These are phyloP conservation scores for Dillenia turbinata DNA, from an alignment of 164 flowering plant species.

Conservation along the genomic window DNA sequence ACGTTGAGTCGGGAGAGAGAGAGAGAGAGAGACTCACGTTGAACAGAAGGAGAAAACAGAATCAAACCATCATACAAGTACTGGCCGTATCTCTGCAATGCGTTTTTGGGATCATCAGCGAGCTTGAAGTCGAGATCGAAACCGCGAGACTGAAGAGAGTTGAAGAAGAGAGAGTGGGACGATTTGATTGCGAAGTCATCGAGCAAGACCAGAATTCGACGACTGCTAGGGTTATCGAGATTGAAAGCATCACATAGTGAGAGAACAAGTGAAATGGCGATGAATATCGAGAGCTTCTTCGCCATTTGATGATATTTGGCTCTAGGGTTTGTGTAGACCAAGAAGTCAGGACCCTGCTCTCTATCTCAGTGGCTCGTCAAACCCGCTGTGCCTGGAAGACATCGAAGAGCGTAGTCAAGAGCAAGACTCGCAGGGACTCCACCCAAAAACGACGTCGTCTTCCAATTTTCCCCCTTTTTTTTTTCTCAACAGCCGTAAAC, in stretches of 20 bases:
- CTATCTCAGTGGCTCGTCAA: too few relatives aligned
- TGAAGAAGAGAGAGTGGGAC: constrained; percentile 87
- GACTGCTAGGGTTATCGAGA: constrained; percentile 56
- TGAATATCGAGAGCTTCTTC: constrained; percentile 18
- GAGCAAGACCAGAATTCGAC: constrained; percentile 62
- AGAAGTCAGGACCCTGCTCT: too few relatives aligned
- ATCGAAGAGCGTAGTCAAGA: too few relatives aligned
- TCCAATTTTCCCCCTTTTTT: too few relatives aligned
- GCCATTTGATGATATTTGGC: neutral
- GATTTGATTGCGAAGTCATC: constrained; percentile 77
- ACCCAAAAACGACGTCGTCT: too few relatives aligned
- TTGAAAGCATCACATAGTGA: constrained; percentile 50
- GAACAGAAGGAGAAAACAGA: constrained; percentile 63
- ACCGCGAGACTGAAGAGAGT: constrained; percentile 67
- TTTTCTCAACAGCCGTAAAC: too few relatives aligned
- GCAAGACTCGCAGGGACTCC: too few relatives aligned
- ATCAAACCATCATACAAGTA: constrained; percentile 78
- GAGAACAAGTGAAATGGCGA: constrained; percentile 31
- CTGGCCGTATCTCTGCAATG: constrained; percentile 82
- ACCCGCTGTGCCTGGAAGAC: too few relatives aligned
- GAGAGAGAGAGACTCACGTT: constrained; percentile 36
- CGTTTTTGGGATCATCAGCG: constrained; percentile 74
- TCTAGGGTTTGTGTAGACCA: constrained; percentile 15
- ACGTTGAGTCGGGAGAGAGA: too few relatives aligned
- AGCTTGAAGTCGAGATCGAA: constrained; percentile 86